A percentile compares a stretch with the other conserved stretches of the same genome.
Conservation (phyloP, 1,139 yeast genomes). For the Zygoascus hellenicus region DNA sequence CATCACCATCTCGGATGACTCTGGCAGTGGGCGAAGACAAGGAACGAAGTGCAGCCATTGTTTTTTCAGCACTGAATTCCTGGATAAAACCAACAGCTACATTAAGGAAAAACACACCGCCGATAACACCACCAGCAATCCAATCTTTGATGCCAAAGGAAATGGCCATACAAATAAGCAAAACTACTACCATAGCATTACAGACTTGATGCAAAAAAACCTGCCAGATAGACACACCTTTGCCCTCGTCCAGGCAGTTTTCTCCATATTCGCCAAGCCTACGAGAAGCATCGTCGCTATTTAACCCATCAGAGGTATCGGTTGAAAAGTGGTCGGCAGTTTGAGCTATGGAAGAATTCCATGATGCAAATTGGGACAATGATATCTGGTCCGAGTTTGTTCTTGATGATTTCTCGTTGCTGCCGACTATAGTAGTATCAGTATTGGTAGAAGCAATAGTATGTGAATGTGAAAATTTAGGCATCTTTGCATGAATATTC, state of each 20-base stretch:
- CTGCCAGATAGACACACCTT: conserved; percentile 48
- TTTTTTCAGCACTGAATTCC: conserved; percentile 68
- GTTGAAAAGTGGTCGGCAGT: conserved; percentile 34
- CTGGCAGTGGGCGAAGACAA: conserved; percentile 70
- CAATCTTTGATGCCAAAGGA: conserved; percentile 72
- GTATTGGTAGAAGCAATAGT: not conserved
- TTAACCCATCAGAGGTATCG: conserved; percentile 45
- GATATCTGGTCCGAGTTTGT: not conserved
- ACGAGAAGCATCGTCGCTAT: conserved; percentile 35
- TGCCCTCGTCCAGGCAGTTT: conserved; percentile 58
- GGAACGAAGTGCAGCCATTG: conserved; percentile 69
- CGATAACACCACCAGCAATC: conserved; percentile 81
- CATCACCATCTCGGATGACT: conserved; percentile 60
- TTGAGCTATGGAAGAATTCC: conserved; percentile 22
- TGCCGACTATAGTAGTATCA: conserved; percentile 1
- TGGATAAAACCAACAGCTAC: conserved; percentile 66
- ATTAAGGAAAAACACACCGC: conserved; percentile 61
- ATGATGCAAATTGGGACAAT: conserved; percentile 15
- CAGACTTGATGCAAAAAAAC: conserved; percentile 66
- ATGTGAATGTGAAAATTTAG: not conserved
- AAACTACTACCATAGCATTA: conserved; percentile 76
- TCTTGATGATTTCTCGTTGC: not conserved
- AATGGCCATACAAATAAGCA: conserved; percentile 67
- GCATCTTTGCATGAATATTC: not conserved
- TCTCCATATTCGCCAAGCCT: conserved; percentile 44